Evolutionary conservation across 139 green algal species (phyloP).

Genomic region (Haematococcus lacustris): DNA sequence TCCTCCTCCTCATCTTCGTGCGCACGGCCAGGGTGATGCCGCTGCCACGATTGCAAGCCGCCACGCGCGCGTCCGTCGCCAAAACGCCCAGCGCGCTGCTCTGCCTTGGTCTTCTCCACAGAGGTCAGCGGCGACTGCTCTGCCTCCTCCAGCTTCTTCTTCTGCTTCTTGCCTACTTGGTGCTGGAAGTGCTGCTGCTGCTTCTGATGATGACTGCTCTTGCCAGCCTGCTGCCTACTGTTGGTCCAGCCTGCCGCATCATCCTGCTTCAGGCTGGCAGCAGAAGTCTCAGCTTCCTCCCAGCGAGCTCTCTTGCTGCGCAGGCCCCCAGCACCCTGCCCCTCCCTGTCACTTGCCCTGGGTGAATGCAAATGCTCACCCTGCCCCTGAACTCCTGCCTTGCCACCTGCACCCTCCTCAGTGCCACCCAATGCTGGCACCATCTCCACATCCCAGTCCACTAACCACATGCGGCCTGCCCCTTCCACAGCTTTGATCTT

Average conservation of each 20-base stretch:
- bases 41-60: too few relatives aligned
- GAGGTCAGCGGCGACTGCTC: neutral
- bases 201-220: slow-evolving; percentile 9
- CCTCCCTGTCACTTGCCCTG: too few relatives aligned
- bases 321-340: too few relatives aligned
- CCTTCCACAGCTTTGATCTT: slow-evolving; percentile 29
- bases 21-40: too few relatives aligned
- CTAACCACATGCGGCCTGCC: slow-evolving; percentile 24
- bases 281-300: slow-evolving; percentile 2
- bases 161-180: neutral
- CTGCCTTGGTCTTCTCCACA: slow-evolving; percentile 27
- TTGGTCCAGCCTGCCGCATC: neutral
- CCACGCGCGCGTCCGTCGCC: slow-evolving; percentile 27
- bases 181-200: slow-evolving; percentile 31
- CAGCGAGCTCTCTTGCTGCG: slow-evolving; percentile 21
- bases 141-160: neutral
- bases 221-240: neutral
- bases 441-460: slow-evolving; percentile 26
- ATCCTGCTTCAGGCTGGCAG: neutral
- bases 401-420: too few relatives aligned
- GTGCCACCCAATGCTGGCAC: too few relatives aligned
- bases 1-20: too few relatives aligned
- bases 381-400: too few relatives aligned
- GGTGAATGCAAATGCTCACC: too few relatives aligned
- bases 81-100: slow-evolving; percentile 41